phyloP scores from a whole-genome alignment of 2,329 filamentous ascomycete genomes.

The Macrophomina pseudophaseolina region DNA sequence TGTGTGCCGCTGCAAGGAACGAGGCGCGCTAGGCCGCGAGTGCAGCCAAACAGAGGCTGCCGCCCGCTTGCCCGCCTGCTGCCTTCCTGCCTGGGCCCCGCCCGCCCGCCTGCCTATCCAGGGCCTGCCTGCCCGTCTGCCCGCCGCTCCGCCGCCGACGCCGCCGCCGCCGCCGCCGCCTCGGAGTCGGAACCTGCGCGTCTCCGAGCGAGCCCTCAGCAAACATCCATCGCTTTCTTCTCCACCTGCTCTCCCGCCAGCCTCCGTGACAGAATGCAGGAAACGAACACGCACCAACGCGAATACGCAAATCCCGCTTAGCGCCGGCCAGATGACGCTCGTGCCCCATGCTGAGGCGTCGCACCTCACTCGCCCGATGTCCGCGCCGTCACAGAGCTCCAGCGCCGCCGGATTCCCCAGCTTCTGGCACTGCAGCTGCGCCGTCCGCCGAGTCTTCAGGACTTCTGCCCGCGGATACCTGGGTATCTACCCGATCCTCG shows the following conservation, averaged over 20 bases:
- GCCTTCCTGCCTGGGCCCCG: too few relatives aligned
- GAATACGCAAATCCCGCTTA: not conserved
- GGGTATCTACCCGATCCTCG: too few relatives aligned
- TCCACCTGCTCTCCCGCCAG: not conserved
- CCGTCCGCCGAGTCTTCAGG: not conserved
- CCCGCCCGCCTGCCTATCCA: too few relatives aligned
- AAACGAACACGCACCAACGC: not conserved
- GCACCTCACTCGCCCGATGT: not conserved
- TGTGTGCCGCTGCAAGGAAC: constrained; percentile 7
- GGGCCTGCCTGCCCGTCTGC: not conserved
- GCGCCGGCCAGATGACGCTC: not conserved
- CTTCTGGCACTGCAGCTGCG: not conserved
- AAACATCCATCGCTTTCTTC: not conserved
- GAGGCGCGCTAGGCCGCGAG: not conserved
- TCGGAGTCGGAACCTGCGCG: not conserved
- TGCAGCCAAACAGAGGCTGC: not conserved
- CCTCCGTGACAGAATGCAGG: not conserved
- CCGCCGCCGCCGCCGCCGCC: not conserved
- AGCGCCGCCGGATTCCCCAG: not conserved
- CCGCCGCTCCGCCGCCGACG: not conserved
- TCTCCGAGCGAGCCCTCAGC: not conserved
- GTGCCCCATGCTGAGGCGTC: not conserved
- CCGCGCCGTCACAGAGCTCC: not conserved
- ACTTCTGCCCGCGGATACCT: not conserved
- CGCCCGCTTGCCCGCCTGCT: too few relatives aligned